Base-by-base conservation (phyloP, 2,329 filamentous ascomycete genomes). In the Aspergillus sp. region DNA sequence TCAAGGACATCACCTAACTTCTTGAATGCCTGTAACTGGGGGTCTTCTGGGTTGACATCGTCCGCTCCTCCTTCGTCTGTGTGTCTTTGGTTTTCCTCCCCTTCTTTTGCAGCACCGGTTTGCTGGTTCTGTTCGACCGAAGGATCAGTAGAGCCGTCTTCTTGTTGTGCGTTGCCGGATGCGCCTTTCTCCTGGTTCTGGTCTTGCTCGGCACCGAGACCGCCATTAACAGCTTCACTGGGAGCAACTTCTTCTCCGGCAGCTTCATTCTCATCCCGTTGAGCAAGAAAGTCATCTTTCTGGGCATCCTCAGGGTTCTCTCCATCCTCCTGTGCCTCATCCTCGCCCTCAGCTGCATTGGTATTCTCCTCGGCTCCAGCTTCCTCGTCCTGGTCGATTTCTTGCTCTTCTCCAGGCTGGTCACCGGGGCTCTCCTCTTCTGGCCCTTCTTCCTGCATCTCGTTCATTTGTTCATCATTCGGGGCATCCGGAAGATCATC, bases 1-100 rank as follows among this genome's bases (percentile, higher is more conserved):
- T 98, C 93, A 33, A 99, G 81, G 5, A 91, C 89, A 77, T 99
- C 92, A 20, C 95, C 95, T 30, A 99, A 84, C 70, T 96, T 96
- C 77, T 95, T 95, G 82, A 97, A 96, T 1, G 92, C 90, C 64
- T 95, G 86, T 46, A 80, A 78, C 51, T 84, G 73, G 61, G 74
- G 73, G 50, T 76, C 73, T 42, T 75, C 68, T 7, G 70, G 66
- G 39, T 66, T 66, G 20, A 66, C 65, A 49, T 77, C 71, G 27
- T 75, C 70, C 9, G 63, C 69, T 41, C 73, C 75, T 41, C 73
- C 75, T 40, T 69, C 68, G 48, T 75, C 73, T 40, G 68, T 68
- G 56, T 70, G 73, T 17, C 66, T 64, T 61, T 73, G 68, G 58
- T 68, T 72, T 34, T 77, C 74, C 55, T 76, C 72, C 17, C 73